These are phyloP conservation scores for Neospora caninum DNA, from an alignment of 169 alveolate genomes.

Conservation along the genomic window DNA sequence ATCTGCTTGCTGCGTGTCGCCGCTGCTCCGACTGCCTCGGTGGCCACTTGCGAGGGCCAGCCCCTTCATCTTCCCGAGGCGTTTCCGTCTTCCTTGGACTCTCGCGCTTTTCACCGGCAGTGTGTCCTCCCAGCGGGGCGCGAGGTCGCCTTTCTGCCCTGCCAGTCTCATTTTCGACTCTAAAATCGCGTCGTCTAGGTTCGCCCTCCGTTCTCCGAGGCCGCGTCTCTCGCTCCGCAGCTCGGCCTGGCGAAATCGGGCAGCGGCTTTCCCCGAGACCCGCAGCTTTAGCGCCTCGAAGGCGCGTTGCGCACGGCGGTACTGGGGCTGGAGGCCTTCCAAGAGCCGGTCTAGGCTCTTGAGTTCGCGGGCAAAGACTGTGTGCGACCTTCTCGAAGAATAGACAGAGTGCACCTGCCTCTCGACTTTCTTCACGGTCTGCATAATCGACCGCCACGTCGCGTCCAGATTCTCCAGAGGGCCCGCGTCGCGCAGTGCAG, in stretches of 20 bases:
- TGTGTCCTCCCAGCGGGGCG: no score
- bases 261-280: not conserved
- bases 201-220: not conserved
- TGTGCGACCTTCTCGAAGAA: not conserved
- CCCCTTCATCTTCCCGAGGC: no score
- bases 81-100: no score
- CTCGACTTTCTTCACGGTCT: constrained; percentile 1
- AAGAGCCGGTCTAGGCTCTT: not conserved
- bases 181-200: no score
- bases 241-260: not conserved
- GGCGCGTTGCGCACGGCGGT: not conserved
- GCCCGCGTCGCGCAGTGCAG: not conserved
- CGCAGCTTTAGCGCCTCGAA: not conserved
- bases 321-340: not conserved
- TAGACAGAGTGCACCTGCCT: constrained; percentile 3
- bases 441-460: constrained; percentile 12
- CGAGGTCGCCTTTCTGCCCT: no score
- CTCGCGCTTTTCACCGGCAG: no score
- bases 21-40: no score
- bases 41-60: no score
- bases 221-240: not conserved
- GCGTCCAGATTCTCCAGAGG: not conserved
- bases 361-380: constrained; percentile 6
- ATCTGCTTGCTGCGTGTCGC: no score
- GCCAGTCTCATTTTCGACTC: no score